Evolutionary conservation across 1,284 basidiomycete genomes (phyloP).

Genomic region (Xerocomus nothofagi): DNA sequence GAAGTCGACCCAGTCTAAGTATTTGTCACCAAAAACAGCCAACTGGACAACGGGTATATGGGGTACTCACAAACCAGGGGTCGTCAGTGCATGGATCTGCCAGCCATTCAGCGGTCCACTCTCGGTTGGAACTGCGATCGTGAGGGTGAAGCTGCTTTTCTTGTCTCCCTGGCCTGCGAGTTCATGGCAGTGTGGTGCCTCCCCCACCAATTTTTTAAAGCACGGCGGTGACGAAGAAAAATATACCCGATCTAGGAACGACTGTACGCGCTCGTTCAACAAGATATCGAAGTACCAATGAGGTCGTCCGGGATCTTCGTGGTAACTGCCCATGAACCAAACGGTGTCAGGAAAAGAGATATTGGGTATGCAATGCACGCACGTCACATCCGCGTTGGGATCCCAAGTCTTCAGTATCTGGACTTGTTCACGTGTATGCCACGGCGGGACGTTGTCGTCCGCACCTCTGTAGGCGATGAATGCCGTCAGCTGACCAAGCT

Average conservation of each 20-base stretch:
- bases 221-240: conserved; percentile 9
- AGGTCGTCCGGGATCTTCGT: conserved; percentile 59
- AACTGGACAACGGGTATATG: neutral
- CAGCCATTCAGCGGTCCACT: conserved; percentile 68
- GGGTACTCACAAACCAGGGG: conserved; percentile 59
- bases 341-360: neutral
- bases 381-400: conserved; percentile 53
- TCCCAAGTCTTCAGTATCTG: conserved; percentile 58
- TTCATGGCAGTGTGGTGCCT: neutral
- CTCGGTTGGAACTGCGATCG: conserved; percentile 62
- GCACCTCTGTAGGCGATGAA: conserved; percentile 45
- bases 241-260: conserved; percentile 49
- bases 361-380: conserved; percentile 25
- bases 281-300: conserved; percentile 75
- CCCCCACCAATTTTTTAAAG: no score
- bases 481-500: conserved; percentile 1
- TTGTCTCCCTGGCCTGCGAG: neutral
- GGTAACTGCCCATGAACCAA: conserved; percentile 42
- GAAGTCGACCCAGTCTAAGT: conserved; percentile 30
- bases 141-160: conserved; percentile 56
- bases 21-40: neutral
- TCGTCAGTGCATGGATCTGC: conserved; percentile 50
- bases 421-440: conserved; percentile 71
- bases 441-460: conserved; percentile 79
- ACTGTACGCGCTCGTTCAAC: conserved; percentile 51